phyloP scores from a whole-genome alignment of 169 alveolate genomes.

The Besnoitia besnoiti region DNA sequence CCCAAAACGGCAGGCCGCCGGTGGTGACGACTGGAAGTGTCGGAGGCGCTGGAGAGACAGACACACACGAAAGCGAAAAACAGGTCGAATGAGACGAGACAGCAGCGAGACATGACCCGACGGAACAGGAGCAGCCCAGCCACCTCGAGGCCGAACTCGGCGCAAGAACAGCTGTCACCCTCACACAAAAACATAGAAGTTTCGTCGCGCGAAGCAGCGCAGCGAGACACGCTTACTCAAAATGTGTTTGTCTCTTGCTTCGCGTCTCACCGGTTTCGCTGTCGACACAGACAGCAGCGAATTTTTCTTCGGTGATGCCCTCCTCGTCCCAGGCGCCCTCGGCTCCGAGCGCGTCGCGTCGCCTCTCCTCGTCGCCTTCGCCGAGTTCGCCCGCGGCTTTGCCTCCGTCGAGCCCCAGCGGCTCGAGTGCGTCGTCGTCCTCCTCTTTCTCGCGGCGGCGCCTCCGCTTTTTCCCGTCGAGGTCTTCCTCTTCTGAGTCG shows the following conservation, averaged over 20 bases:
- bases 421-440: not conserved
- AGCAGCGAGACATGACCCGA: not conserved
- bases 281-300: slow-evolving; percentile 37
- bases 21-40: slow-evolving; percentile 49
- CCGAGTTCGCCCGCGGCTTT: not conserved
- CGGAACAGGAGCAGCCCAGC: no score
- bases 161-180: no score
- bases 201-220: no score
- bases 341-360: not conserved
- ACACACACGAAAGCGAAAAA: not conserved
- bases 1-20: slow-evolving; percentile 61
- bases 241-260: not conserved
- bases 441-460: not conserved
- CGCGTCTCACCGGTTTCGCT: not conserved
- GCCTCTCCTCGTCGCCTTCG: not conserved
- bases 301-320: not conserved
- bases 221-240: no score
- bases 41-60: slow-evolving; percentile 63
- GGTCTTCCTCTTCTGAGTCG: slow-evolving; percentile 1
- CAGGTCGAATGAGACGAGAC: not conserved
- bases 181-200: no score
- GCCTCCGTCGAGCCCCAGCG: not conserved
- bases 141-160: no score
- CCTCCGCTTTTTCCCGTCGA: not conserved
- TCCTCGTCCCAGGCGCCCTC: not conserved